Base-by-base conservation (phyloP, 768 basidiomycete species). In the Mycena venus region DNA sequence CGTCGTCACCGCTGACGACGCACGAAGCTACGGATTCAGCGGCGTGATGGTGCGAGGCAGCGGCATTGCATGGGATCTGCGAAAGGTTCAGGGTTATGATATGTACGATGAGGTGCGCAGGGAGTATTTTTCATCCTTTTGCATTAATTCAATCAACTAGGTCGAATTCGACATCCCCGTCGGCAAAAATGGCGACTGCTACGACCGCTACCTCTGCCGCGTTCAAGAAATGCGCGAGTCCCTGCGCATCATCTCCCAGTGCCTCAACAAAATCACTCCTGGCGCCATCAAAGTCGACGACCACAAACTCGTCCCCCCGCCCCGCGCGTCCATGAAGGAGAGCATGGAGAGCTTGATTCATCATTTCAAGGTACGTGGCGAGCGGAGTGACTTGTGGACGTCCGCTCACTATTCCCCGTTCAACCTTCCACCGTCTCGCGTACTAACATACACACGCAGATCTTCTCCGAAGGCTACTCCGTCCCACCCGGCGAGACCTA, bases 141-240 rank as follows among this genome's bases (percentile, higher is more conserved):
- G n/a, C 29, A 40, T 56, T 36, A 69, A n/a, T 51, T 53, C 3
- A 60, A 15, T 31, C 23, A 55, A 47, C 34, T 44, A 95, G 93
- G 97, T 99, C 78, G 98, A 99, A 79, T 99, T 99, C 79, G 97
- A 99, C 76, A 86, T 99, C 62, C 98, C 98, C n/a, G 92, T 99
- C 36, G 98, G 98, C 70, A 93, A 92, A 88, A 96, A 97, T 76
- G 98, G 98, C 44, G 98, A 99, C 82, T 99, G 97, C 86, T 99
- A 97, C 81, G 97, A 99, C 85, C 94, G 98, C 55, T 99, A 99
- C 84, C 88, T 99, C 49, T 99, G 97, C 83, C 94, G 98, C 85
- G 95, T 99, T 10, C 97, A 99, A 83, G 98, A 99, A 84, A 98
- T 99, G 94, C 90, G 98, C 78, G 97, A 99, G 87, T 95, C 93